A percentile compares a stretch with the other conserved stretches of the same genome.
phyloP scores from a whole-genome alignment of 2,329 filamentous ascomycete species.

The Byssothecium circinans region DNA sequence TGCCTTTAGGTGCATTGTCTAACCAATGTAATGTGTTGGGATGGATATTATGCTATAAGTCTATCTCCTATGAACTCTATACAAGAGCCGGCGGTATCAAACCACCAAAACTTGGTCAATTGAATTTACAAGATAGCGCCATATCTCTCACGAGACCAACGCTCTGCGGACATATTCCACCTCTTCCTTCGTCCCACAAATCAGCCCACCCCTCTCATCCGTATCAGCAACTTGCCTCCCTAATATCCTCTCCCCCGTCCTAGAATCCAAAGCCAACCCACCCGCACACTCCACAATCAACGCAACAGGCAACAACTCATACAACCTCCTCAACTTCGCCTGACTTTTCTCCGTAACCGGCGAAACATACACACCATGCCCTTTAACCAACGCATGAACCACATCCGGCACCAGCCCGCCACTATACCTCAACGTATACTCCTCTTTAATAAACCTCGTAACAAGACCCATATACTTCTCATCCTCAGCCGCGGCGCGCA shows the following conservation, averaged over 20 bases:
- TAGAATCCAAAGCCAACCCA: slow-evolving; percentile 57
- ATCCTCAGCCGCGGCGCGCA: slow-evolving; percentile 59
- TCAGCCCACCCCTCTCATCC: slow-evolving; percentile 36
- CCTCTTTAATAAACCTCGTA: slow-evolving; percentile 52
- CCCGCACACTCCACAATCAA: slow-evolving; percentile 63
- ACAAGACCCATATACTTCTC: slow-evolving; percentile 55
- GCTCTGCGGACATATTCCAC: slow-evolving; percentile 23
- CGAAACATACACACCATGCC: slow-evolving; percentile 63
- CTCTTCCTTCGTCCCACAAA: slow-evolving; percentile 36
- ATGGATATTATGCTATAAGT: no score
- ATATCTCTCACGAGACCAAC: neutral
- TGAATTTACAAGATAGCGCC: no score
- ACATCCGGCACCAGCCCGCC: slow-evolving; percentile 65
- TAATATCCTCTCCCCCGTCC: slow-evolving; percentile 25
- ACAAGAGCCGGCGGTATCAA: no score
- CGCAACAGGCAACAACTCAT: slow-evolving; percentile 63
- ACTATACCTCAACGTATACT: slow-evolving; percentile 63
- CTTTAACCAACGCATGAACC: slow-evolving; percentile 61
- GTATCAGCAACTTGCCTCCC: slow-evolving; percentile 24
- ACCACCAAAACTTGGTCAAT: no score
- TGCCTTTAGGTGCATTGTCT: no score
- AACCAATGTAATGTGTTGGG: no score
- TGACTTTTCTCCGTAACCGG: slow-evolving; percentile 56
- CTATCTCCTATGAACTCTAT: no score
- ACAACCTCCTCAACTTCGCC: slow-evolving; percentile 62